Base-by-base conservation (phyloP, 805 yeast species). In the Cyberlindnera veronae region DNA sequence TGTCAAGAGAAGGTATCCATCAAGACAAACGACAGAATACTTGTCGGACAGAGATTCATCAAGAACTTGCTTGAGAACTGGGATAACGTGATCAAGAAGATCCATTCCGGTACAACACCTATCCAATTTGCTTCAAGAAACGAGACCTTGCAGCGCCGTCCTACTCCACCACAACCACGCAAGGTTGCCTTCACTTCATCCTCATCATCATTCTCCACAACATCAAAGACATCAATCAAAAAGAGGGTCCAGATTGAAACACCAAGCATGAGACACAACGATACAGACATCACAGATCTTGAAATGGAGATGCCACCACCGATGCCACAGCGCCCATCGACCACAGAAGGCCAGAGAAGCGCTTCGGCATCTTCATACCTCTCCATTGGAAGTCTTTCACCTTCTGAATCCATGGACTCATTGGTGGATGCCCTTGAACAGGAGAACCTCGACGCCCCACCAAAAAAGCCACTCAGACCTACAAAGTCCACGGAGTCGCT, bases 1-100 rank as follows among this genome's bases (percentile, higher is more conserved):
- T 71, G 81, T 41, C 81, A 81, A 32, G 75, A 74, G 48, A 62
- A 61, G 24, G 53, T 67, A 3, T 65, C 71, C 4, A 50, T 64
- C 18, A 58, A 58, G 40, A 72, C 68, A 43, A 67, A 69, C 30
- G 79, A 78, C 45, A 61, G 68, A 33, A 48, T 71, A 7, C 65
- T 74, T 7, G 67, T 81, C 14, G 77, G 81, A 1, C 66, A 69
- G 18, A 63, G 85, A 34, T 77, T 74, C 41, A 60, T 79, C 16
- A 72, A 69, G 39, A 78, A 75, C 44, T 48, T 81, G 6, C 51
- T 82, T 29, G 75, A 68, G 24, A 55, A 67, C 49, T 83, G 84
- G 80, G 36, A 38, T 40, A 30, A 20, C 7, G 35, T 41, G 15
- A 31, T 20, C n/a, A 41, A 36, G 24, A 26, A 12, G 20, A 19